Conservation (phyloP, 495 filamentous ascomycete genomes). For the Penicillium nucicola region DNA sequence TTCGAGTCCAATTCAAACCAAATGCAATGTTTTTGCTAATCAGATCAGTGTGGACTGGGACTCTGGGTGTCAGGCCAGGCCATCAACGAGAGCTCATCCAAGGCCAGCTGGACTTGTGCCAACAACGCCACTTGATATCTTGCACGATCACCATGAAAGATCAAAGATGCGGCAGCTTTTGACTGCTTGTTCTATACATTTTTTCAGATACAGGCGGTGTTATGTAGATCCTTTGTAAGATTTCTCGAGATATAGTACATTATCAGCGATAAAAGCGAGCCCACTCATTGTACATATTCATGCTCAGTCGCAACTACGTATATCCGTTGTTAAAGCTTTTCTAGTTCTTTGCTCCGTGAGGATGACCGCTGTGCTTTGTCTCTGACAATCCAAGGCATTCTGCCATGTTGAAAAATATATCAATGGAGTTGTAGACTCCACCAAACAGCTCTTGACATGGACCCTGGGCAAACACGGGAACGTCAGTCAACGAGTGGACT, state of each 20-base stretch:
- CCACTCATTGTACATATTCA: too few relatives aligned
- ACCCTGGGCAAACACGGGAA: conserved; percentile 68
- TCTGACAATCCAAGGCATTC: conserved; percentile 60
- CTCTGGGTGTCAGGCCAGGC: conserved; percentile 36
- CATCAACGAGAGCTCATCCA: conserved; percentile 30
- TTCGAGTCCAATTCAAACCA: not conserved
- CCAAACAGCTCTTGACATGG: conserved; percentile 70
- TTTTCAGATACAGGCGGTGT: too few relatives aligned
- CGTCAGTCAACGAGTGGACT: conserved; percentile 72
- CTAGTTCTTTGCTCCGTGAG: not conserved
- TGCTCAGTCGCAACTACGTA: too few relatives aligned
- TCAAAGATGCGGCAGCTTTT: too few relatives aligned
- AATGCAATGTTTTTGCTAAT: conserved; percentile 1
- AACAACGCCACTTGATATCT: conserved; percentile 18
- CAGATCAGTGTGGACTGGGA: conserved; percentile 32
- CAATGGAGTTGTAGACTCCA: conserved; percentile 64
- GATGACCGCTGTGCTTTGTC: conserved; percentile 2
- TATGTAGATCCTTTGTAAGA: too few relatives aligned
- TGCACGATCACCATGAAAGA: too few relatives aligned
- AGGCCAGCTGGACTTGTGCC: conserved; percentile 33
- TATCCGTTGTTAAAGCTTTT: too few relatives aligned
- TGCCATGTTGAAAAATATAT: conserved; percentile 72
- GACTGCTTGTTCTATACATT: too few relatives aligned
- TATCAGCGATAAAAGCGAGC: too few relatives aligned
- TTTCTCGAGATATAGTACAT: too few relatives aligned